These are phyloP conservation scores for Hevea brasiliensis DNA, from an alignment of 345 rosid species.

Conservation along the genomic window DNA sequence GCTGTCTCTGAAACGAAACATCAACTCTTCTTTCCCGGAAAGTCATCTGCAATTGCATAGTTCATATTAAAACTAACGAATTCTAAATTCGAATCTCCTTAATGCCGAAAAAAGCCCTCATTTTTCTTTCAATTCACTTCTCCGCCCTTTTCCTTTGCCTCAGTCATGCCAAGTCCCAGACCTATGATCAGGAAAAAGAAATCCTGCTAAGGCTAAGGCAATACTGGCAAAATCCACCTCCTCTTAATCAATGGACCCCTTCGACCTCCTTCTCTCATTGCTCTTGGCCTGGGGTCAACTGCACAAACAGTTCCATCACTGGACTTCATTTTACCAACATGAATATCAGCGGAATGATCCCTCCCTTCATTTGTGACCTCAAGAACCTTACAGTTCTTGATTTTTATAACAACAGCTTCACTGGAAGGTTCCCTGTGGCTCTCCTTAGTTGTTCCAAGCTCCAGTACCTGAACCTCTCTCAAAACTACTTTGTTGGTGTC, in stretches of 20 bases:
- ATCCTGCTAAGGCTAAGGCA: constrained; percentile 40
- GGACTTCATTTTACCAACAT: constrained; percentile 43
- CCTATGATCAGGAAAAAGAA: constrained; percentile 32
- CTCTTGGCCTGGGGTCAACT: constrained; percentile 53
- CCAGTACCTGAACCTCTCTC: constrained; percentile 63
- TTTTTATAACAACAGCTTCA: constrained; percentile 37
- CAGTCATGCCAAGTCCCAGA: constrained; percentile 29
- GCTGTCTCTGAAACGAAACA: too few species aligned
- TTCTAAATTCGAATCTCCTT: too few species aligned
- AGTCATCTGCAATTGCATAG: too few species aligned
- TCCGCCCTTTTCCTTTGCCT: constrained; percentile 7
- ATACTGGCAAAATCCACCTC: constrained; percentile 42
- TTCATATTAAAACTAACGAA: too few species aligned
- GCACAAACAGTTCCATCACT: constrained; percentile 41
- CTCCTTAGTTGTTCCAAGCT: constrained; percentile 53
- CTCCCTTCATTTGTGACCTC: constrained; percentile 68
- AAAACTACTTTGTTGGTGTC: constrained; percentile 61
- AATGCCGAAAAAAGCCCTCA: not conserved
- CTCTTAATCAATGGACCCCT: constrained; percentile 41
- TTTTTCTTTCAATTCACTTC: constrained; percentile 6
- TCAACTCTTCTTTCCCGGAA: too few species aligned
- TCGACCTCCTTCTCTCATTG: constrained; percentile 45
- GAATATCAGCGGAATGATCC: constrained; percentile 48
- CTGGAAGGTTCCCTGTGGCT: constrained; percentile 38
- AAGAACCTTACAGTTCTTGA: constrained; percentile 35